A percentile compares a stretch with the other conserved stretches of the same genome.
These are phyloP conservation scores for Malus sieversii DNA, from an alignment of 306 rosid species.

Conservation along the genomic window DNA sequence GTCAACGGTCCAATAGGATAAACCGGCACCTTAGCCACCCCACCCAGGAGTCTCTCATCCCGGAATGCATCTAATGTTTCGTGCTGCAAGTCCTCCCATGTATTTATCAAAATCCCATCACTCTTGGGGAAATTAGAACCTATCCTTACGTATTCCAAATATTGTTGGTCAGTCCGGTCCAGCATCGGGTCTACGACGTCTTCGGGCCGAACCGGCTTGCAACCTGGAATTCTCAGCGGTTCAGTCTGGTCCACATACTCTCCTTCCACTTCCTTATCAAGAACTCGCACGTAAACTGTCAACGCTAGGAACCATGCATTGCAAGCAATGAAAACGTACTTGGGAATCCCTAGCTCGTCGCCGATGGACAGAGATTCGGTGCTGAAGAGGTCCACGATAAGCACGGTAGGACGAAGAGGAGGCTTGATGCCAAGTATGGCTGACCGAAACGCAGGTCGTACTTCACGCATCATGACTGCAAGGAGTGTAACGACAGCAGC, in stretches of 20 bases:
- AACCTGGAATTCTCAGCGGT: constrained; percentile 30
- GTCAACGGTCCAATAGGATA: constrained; percentile 50
- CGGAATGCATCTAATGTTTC: constrained; percentile 1
- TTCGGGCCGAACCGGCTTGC: constrained; percentile 26
- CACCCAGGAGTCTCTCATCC: constrained; percentile 13
- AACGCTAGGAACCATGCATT: constrained; percentile 42
- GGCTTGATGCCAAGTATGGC: background rate
- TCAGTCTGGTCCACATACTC: constrained; percentile 27
- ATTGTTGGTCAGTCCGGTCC: constrained; percentile 14
- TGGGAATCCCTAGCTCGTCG: constrained; percentile 37
- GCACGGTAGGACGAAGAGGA: constrained; percentile 18
- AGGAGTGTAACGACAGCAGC: background rate
- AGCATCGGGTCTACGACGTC: constrained; percentile 32
- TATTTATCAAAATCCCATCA: constrained; percentile 55
- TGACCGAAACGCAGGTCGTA: background rate
- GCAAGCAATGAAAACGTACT: constrained; percentile 27
- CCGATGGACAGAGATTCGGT: constrained; percentile 32
- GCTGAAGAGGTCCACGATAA: constrained; percentile 52
- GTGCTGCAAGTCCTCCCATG: constrained; percentile 47
- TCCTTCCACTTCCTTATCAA: constrained; percentile 24
- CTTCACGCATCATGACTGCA: constrained; percentile 23
- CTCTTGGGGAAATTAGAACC: background rate
- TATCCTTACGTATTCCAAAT: background rate
- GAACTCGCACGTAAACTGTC: constrained; percentile 7
- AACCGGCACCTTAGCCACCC: constrained; percentile 19